Evolutionary conservation across 2,329 filamentous ascomycete genomes (phyloP).

Genomic region (Chaetomiaceae sp.): DNA sequence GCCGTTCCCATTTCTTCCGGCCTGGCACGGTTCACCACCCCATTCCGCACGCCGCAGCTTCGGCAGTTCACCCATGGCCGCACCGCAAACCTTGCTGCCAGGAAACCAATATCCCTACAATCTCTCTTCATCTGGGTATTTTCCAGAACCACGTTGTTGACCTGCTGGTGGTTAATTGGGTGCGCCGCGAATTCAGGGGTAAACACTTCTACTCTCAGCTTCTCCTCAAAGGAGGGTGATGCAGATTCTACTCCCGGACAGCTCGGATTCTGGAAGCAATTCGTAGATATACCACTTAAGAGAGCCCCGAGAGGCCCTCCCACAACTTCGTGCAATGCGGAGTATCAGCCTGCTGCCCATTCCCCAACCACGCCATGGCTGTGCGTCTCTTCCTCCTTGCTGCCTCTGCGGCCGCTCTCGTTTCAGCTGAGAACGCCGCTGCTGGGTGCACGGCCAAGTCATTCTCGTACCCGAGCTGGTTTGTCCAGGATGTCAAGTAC

Average conservation of each 20-base stretch:
- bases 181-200: conserved; percentile 2
- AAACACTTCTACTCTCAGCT: conserved; percentile 6
- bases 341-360: not conserved
- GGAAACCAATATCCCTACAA: conserved; percentile 1
- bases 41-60: not conserved
- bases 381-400: conserved; percentile 1
- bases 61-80: conserved; percentile 1
- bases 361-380: not conserved
- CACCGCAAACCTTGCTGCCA: no score
- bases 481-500: conserved; percentile 20
- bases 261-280: conserved; percentile 4
- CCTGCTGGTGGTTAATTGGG: not conserved
- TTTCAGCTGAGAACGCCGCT: conserved; percentile 6
- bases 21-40: not conserved
- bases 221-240: conserved; percentile 2
- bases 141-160: not conserved
- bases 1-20: not conserved
- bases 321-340: not conserved
- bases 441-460: conserved; percentile 24
- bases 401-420: conserved; percentile 4
- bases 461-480: conserved; percentile 26
- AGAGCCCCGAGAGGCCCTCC: not conserved
- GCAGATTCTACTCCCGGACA: not conserved
- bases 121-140: conserved; percentile 10
- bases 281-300: conserved; percentile 4